Percentiles rank a stretch among this genome's conserved stretches.
phyloP scores from a whole-genome alignment of 768 basidiomycete genomes.

The Termitomyces sp. region DNA sequence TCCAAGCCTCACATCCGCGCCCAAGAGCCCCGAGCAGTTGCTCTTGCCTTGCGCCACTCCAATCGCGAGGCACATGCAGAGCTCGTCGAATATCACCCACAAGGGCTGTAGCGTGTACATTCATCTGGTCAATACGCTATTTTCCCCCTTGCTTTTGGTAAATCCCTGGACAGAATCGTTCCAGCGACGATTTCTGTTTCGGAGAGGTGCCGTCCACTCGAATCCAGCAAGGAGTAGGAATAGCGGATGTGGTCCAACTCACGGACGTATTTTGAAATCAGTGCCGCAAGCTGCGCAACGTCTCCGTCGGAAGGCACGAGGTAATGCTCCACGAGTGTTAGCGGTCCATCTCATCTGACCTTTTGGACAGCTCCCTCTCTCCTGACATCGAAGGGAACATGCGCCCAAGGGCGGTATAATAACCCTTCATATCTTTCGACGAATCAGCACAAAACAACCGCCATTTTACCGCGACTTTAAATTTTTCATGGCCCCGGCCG shows the following conservation, averaged over 20 bases:
- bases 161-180: background rate
- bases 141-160: background rate
- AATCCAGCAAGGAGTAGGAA: background rate
- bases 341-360: background rate
- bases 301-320: background rate
- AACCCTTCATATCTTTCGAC: background rate
- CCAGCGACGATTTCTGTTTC: background rate
- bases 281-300: background rate
- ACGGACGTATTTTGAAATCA: background rate
- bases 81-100: background rate
- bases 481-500: too few relatives aligned
- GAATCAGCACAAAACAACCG: background rate
- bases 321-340: background rate
- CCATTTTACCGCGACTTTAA: background rate
- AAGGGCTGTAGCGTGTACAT: background rate
- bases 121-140: background rate
- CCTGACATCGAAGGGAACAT: background rate
- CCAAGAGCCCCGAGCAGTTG: background rate
- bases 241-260: background rate
- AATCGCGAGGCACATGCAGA: background rate
- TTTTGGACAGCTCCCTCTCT: background rate
- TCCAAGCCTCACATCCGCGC: background rate
- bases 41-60: background rate
- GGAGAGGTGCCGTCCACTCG: background rate
- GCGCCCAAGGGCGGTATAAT: background rate